Conservation (phyloP, 1,139 yeast genomes). For the Spencermartinsiella ligniputridi region DNA sequence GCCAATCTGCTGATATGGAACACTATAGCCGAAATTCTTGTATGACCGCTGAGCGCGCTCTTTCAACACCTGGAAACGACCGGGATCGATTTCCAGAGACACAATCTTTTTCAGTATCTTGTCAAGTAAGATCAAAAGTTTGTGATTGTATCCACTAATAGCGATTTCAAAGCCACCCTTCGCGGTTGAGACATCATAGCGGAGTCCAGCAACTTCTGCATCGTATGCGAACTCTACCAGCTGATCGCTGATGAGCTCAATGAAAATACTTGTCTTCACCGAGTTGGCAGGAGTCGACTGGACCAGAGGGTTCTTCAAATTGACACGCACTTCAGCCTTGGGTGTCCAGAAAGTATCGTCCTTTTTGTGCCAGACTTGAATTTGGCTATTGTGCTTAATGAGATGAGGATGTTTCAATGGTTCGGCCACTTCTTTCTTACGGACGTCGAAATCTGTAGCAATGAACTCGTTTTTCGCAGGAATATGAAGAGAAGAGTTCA, state of each 20-base stretch:
- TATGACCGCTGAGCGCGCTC: constrained; percentile 59
- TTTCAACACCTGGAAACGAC: constrained; percentile 61
- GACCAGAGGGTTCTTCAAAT: constrained; percentile 60
- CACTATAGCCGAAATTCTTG: constrained; percentile 66
- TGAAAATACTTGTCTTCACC: constrained; percentile 56
- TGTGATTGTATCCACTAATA: constrained; percentile 80
- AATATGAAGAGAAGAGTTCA: constrained; percentile 44
- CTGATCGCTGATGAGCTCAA: constrained; percentile 69
- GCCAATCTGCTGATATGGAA: constrained; percentile 69
- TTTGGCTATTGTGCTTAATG: constrained; percentile 38
- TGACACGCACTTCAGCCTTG: constrained; percentile 65
- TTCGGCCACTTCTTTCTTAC: constrained; percentile 38
- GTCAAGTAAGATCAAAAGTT: constrained; percentile 57
- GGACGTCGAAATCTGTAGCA: constrained; percentile 68
- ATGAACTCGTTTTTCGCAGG: constrained; percentile 76
- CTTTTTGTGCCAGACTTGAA: constrained; percentile 79
- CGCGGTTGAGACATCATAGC: constrained; percentile 52
- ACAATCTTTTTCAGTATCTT: constrained; percentile 54
- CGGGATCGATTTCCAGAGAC: constrained; percentile 47
- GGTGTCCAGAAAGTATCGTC: constrained; percentile 91
- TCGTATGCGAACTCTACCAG: constrained; percentile 75
- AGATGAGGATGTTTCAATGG: constrained; percentile 47
- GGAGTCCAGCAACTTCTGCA: constrained; percentile 78
- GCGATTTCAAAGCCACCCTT: constrained; percentile 68
- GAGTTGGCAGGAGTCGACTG: constrained; percentile 53